Conservation (phyloP, 306 rosid genomes). For the Spatholobus suberectus region DNA sequence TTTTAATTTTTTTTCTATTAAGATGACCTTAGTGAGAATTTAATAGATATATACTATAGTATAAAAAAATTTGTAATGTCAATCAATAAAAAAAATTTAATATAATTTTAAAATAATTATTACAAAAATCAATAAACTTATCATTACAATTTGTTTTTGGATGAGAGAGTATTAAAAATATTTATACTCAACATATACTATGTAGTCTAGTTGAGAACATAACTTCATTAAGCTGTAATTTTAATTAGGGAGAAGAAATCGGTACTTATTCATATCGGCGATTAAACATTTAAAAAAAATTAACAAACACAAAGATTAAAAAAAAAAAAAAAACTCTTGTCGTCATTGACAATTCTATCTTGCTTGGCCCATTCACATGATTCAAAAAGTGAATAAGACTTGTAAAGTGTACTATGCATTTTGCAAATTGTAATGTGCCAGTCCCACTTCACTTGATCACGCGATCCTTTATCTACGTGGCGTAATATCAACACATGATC, state of each 20-base stretch:
- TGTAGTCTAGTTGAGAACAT: neutral
- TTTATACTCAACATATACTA: too few relatives aligned
- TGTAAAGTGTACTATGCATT: neutral
- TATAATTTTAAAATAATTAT: too few relatives aligned
- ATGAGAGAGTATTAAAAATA: too few relatives aligned
- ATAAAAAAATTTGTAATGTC: too few relatives aligned
- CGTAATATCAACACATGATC: conserved; percentile 10
- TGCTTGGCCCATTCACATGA: neutral
- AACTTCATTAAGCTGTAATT: neutral
- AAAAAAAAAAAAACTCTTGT: neutral
- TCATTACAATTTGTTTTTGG: too few relatives aligned
- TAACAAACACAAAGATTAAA: neutral
- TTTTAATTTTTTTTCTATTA: too few relatives aligned
- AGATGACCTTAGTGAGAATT: too few relatives aligned
- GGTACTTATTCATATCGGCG: neutral
- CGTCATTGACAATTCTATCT: neutral
- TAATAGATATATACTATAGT: too few relatives aligned
- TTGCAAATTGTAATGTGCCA: neutral
- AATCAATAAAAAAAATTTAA: too few relatives aligned
- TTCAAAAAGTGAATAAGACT: conserved; percentile 6
- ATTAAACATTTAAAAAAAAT: neutral
- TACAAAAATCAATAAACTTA: too few relatives aligned
- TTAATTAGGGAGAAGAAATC: neutral
- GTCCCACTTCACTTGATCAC: neutral
- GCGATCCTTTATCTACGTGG: conserved; percentile 42